Base-by-base conservation (phyloP, 1,139 yeast genomes). In the Wickerhamiella infanticola region DNA sequence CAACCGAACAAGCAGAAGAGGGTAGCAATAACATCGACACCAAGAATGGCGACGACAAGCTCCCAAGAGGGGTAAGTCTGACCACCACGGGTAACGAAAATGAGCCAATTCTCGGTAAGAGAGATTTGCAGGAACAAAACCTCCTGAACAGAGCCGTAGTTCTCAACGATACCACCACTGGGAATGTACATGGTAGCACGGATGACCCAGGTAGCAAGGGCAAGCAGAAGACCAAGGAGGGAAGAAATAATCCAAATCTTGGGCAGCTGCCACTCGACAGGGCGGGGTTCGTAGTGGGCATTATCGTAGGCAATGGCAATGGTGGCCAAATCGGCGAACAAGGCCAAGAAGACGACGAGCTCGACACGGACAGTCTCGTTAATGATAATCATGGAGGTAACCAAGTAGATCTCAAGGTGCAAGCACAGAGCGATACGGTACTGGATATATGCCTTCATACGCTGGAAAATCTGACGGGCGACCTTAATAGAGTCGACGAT, bases 231-330 rank as follows among this genome's bases (percentile, higher is more conserved):
- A 60, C 84, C 84, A 59, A 78, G 74, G 54, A 78, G 61, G 53
- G 78, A 74, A 49, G 84, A 79, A 77, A 79, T 75, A 66, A 81
- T 81, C 84, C 84, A 79, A 62, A 78, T 75, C 73, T 79, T 76
- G 63, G 83, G 83, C 65, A 88, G 73, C 80, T 90, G 88, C 98
- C 98, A 90, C 73, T 90, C 90, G 64, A 90, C 97, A 61, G 98
- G 98, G 64, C 74, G 73, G 68, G 85, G 94, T 68, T 90, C 93
- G 75, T 75, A 90, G 64, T 97, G 98, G 71, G 98, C 98, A 61
- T 90, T 63, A 64, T 78, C 84, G 67, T 78, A 79, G 59, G 84
- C 84, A 68, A 78, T 78, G 55, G 84, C 84, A 62, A 78, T 70
- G 60, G 84, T 78, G 53, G 84, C 84, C 64, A 78, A 79, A 67